Evolutionary conservation across 129 eudicot species (phyloP).

Genomic region (Mikania micrantha): DNA sequence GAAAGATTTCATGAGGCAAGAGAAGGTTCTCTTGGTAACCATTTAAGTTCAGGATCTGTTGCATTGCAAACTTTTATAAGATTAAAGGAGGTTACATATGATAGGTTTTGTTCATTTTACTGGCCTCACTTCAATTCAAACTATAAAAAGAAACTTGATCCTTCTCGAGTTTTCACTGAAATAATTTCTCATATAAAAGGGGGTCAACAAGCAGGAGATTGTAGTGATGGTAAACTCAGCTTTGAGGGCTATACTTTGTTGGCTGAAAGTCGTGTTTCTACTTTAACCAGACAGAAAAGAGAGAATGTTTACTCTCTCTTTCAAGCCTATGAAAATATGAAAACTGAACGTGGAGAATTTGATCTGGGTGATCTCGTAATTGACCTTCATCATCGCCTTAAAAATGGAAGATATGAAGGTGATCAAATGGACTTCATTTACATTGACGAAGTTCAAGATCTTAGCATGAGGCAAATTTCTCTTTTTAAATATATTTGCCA

Average conservation of each 20-base stretch:
- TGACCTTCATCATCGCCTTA: conserved; percentile 56
- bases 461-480: conserved; percentile 61
- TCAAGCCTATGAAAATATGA: conserved; percentile 55
- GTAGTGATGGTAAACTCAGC: conserved; percentile 22
- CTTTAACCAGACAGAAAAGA: conserved; percentile 35
- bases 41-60: conserved; percentile 37
- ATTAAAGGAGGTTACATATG: conserved; percentile 53
- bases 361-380: conserved; percentile 70
- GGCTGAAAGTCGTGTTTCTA: conserved; percentile 38
- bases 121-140: conserved; percentile 66
- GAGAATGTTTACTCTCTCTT: conserved; percentile 43
- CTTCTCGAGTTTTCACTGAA: conserved; percentile 58
- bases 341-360: conserved; percentile 43
- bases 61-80: conserved; percentile 45
- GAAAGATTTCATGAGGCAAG: conserved; percentile 42
- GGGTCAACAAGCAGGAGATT: conserved; percentile 35
- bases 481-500: conserved; percentile 63
- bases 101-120: conserved; percentile 40
- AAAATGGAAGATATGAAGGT: conserved; percentile 27
- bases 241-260: conserved; percentile 33
- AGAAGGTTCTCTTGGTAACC: conserved; percentile 1
- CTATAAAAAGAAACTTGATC: conserved; percentile 48
- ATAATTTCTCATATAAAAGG: conserved; percentile 81
- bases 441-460: conserved; percentile 83
- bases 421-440: conserved; percentile 55